Evolutionary conservation across 352 stramenopile genomes (phyloP), one percentile per base, ranked within the genome.

Genomic region (Globisporangium canariense): DNA sequence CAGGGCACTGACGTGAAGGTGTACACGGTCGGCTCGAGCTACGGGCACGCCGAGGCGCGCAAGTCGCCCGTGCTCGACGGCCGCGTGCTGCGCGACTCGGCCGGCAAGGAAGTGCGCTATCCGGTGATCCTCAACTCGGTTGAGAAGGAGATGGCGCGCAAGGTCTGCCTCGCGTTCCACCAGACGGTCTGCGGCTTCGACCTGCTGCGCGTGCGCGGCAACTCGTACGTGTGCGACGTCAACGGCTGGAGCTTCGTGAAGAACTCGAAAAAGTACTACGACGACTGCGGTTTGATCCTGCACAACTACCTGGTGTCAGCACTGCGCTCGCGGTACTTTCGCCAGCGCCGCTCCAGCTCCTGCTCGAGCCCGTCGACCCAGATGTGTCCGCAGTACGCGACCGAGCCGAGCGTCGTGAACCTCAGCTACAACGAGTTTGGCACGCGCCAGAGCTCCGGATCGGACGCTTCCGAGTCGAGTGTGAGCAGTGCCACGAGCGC

Each of bases 191-290:
- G 98, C 77, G 98, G 98, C 14, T 99, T 99, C 71, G 98, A 99
- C 76, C 77, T 99, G 52, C 80, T 99, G 36, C 86, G 97, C 38
- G 86, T 94, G 81, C 88, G 81, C 32, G 92, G 79, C 65, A 96
- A 68, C 41, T 97, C 94, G 28, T 99, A 98, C 74, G 97, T 99
- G 10, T 99, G 98, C 81, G 98, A 99, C 79, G 98, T 99, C 22
- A 99, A 99, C 76, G 98, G 98, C 22, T 99, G 96, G 93, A 99
- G 92, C 70, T 99, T 99, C 75, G 98, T 99, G 20, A 99, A 95
- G 68, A 95, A 93, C 69, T 95, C 87, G 40, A 92, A 97, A 52
- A 99, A 99, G 85, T 99, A 99, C 77, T 99, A 99, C 68, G 97
- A 99, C 72, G 97, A 99, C 77, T 98, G 94, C 68, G 94, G 94